Percentiles rank a stretch among this genome's conserved stretches.
Conservation (phyloP, 176 grass and related monocot genomes). For the Triticum dicoccoides region DNA sequence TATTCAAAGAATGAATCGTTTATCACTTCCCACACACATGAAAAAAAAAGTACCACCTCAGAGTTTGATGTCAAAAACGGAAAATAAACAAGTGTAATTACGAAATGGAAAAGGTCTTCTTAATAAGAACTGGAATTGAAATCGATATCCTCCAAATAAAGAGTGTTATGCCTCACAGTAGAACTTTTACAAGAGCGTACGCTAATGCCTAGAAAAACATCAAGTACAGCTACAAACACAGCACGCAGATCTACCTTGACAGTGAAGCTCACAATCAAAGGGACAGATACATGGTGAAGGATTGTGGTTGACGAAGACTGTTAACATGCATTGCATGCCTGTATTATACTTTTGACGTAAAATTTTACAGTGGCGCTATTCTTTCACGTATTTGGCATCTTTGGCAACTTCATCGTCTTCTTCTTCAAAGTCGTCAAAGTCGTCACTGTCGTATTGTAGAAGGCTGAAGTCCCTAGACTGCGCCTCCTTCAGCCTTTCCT, state of each 20-base stretch:
- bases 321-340: constrained; percentile 1
- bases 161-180: background rate
- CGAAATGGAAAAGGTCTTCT: background rate
- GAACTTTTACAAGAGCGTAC: constrained; percentile 25
- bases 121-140: background rate
- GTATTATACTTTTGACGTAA: background rate
- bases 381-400: constrained; percentile 25
- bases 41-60: background rate
- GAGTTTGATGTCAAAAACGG: background rate
- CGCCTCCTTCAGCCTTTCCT: constrained; percentile 69
- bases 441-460: constrained; percentile 63
- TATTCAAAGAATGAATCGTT: background rate
- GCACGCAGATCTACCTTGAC: constrained; percentile 19
- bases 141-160: background rate
- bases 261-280: constrained; percentile 16
- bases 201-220: constrained; percentile 14
- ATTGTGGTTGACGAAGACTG: background rate
- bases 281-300: background rate
- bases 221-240: constrained; percentile 15
- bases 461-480: constrained; percentile 80
- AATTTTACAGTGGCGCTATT: constrained; percentile 22
- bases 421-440: constrained; percentile 22
- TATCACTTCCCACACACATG: background rate
- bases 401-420: constrained; percentile 12
- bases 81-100: background rate